phyloP scores from a whole-genome alignment of 257 asterid species.

The Solanum microdontum region DNA sequence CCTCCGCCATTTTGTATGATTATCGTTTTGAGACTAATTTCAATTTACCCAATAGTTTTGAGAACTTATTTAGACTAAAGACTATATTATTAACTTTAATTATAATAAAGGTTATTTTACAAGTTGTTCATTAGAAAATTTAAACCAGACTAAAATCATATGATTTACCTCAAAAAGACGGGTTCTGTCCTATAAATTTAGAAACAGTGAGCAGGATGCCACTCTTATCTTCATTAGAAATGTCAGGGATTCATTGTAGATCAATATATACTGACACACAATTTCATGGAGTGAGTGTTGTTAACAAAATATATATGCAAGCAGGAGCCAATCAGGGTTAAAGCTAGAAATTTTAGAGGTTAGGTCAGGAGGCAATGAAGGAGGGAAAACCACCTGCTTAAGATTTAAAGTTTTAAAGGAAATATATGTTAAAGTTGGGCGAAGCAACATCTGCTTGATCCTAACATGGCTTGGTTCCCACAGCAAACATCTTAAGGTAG shows the following conservation, averaged over 20 bases:
- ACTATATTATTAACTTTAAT: background rate
- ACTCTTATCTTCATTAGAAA: background rate
- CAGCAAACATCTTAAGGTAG: background rate
- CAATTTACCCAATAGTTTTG: background rate
- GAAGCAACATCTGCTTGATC: background rate
- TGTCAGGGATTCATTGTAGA: background rate
- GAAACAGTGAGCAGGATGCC: background rate
- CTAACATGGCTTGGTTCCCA: background rate
- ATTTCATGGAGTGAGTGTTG: background rate
- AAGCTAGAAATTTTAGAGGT: background rate
- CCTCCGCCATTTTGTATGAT: background rate
- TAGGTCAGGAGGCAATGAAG: background rate
- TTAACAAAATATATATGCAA: background rate
- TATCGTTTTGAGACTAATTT: background rate
- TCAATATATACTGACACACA: background rate
- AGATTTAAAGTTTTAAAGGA: background rate
- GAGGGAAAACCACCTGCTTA: background rate
- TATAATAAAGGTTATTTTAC: background rate
- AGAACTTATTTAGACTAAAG: background rate
- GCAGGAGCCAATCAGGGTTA: background rate
- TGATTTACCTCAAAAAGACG: background rate
- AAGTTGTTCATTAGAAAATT: background rate
- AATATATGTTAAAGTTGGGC: background rate
- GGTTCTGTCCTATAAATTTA: background rate
- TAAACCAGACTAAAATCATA: background rate